Conservation (phyloP, 768 basidiomycete species). For the Collybiopsis confluens region DNA sequence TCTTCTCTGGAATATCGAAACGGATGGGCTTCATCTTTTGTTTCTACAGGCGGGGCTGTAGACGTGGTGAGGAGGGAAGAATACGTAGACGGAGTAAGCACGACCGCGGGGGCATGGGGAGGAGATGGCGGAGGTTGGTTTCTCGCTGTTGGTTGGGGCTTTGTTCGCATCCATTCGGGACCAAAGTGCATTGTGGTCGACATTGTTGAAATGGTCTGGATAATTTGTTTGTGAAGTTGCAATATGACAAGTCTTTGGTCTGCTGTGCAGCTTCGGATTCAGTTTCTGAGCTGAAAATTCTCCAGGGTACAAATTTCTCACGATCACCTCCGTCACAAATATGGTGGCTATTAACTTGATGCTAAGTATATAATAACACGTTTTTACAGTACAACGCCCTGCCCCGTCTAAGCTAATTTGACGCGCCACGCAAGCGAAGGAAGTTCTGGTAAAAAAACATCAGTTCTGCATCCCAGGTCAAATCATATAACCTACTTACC, state of each 20-base stretch:
- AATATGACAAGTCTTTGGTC: conserved; percentile 10
- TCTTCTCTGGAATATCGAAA: conserved; percentile 87
- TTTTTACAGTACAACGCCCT: background rate
- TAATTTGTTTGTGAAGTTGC: conserved; percentile 10
- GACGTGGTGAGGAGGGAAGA: conserved; percentile 64
- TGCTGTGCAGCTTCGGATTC: conserved; percentile 12
- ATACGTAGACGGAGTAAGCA: conserved; percentile 59
- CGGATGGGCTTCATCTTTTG: conserved; percentile 65
- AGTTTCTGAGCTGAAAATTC: conserved; percentile 25
- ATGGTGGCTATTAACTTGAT: background rate
- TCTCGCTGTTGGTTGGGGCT: conserved; percentile 54
- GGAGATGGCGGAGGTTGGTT: conserved; percentile 57
- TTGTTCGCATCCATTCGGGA: conserved; percentile 90
- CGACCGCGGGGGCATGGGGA: conserved; percentile 38
- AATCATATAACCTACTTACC: conserved; percentile 40
- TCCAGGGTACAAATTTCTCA: conserved; percentile 8
- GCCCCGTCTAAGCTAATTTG: conserved; percentile 25
- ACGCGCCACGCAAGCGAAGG: conserved; percentile 73
- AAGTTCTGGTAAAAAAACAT: conserved; percentile 41
- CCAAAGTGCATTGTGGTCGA: conserved; percentile 83
- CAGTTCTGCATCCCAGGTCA: background rate
- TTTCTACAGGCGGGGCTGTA: conserved; percentile 45
- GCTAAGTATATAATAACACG: background rate
- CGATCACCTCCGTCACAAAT: too few relatives aligned
- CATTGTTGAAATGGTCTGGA: conserved; percentile 33